Percentiles rank a stretch among this genome's conserved stretches.
Conservation (phyloP, 257 asterid genomes). For the Nicotiana otophora region DNA sequence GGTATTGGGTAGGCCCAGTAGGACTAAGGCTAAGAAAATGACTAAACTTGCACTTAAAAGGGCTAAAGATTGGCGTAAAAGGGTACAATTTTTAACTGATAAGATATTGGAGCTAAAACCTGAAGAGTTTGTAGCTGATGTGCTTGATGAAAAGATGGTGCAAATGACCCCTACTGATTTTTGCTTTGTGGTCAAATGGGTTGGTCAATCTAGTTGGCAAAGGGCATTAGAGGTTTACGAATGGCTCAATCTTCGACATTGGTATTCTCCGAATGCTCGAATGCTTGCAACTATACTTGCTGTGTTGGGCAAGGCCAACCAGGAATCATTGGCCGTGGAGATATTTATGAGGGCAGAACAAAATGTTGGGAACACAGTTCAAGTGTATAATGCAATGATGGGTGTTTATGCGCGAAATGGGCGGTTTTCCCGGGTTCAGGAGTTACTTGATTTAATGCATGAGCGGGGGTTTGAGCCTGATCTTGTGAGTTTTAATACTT, state of each 20-base stretch:
- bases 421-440: slow-evolving; percentile 59
- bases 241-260: slow-evolving; percentile 83
- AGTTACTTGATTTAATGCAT: slow-evolving; percentile 78
- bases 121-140: slow-evolving; percentile 86
- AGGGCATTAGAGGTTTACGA: slow-evolving; percentile 89
- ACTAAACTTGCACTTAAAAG: slow-evolving; percentile 82
- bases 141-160: slow-evolving; percentile 80
- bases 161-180: slow-evolving; percentile 97
- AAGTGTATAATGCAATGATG: slow-evolving; percentile 95
- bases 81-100: slow-evolving; percentile 76
- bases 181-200: slow-evolving; percentile 82
- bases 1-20: slow-evolving; percentile 54
- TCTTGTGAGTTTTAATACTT: slow-evolving; percentile 85
- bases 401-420: slow-evolving; percentile 93
- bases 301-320: slow-evolving; percentile 89
- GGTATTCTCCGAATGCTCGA: slow-evolving; percentile 81
- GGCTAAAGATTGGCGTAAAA: slow-evolving; percentile 86
- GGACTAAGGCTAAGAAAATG: slow-evolving; percentile 78
- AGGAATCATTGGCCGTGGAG: slow-evolving; percentile 82
- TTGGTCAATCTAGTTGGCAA: slow-evolving; percentile 86
- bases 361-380: slow-evolving; percentile 54
- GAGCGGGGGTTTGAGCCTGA: slow-evolving; percentile 81
- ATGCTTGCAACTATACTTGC: slow-evolving; percentile 84
- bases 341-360: slow-evolving; percentile 63
- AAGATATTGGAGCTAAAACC: slow-evolving; percentile 64